Evolutionary conservation across 352 stramenopile genomes (phyloP), one percentile per base, ranked within the genome.

Genomic region (Thalassiosira delicatula): DNA sequence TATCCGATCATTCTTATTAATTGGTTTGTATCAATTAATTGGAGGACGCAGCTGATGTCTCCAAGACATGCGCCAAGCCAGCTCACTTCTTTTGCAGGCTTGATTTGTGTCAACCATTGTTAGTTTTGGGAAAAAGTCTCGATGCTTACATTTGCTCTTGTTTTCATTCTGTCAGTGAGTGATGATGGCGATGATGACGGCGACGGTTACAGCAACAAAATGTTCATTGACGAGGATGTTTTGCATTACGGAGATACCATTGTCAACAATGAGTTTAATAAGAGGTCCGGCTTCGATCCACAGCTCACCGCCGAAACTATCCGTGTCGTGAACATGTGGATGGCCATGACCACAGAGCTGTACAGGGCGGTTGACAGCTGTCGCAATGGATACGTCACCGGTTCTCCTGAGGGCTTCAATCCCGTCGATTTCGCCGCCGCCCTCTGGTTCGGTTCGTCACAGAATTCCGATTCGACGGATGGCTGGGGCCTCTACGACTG

Each of bases 201-300:
- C n/a, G 65, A 86, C 69, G 78, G 74, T 40, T 86, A 76, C 33
- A 80, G 69, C 21, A 84, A 81, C 51, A 89, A 89, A 79, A 69
- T 83, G 19, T 94, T 94, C 72, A 84, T 93, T 72, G 82, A 84
- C 40, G 27, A 70, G 42, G 53, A 79, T 17, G 35, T 92, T 29
- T 68, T 82, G 29, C n/a, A 77, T 21, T 95, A 90, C 77, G 89
- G 76, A 7, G 78, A 95, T 46, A 92, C 88, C 1, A 86, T 94
- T 25, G 86, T 95, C 7, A 80, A 60, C 8, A 88, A 94, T 71
- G 75, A 91, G 23, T 92, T 95, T 27, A 61, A 81, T 21, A 88
- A 88, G 42, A 30, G 33, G 14, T 79, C 67, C n/a, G 83, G 77
- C 0, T 88, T 66, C 33, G 65, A 85, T 63, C 8, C 23, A 12